Evolutionary conservation across 768 basidiomycete genomes (phyloP).

Genomic region (Hygrocybe coccinea): DNA sequence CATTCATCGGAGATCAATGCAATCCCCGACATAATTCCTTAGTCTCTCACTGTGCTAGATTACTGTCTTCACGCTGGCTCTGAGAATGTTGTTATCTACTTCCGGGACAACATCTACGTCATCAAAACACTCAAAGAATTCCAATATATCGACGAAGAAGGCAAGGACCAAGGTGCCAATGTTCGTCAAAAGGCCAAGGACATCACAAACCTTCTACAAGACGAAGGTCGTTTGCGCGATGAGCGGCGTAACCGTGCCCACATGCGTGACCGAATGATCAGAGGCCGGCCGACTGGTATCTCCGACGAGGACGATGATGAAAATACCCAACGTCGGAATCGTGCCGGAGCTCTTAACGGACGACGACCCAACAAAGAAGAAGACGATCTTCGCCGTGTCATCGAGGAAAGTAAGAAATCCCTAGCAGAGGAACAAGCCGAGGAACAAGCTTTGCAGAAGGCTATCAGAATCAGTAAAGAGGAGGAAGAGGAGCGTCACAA

Average conservation of each 20-base stretch:
- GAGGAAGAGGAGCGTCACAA: constrained; percentile 77
- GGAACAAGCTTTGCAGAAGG: constrained; percentile 80
- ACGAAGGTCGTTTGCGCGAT: constrained; percentile 77
- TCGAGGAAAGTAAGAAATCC: constrained; percentile 82
- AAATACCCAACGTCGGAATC: constrained; percentile 44
- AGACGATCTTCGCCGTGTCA: constrained; percentile 78
- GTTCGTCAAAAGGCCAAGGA: constrained; percentile 97
- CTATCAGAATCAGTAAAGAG: constrained; percentile 82
- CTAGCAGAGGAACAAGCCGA: constrained; percentile 69
- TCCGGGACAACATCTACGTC: constrained; percentile 94
- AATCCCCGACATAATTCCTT: not conserved
- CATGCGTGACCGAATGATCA: constrained; percentile 94
- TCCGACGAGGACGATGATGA: constrained; percentile 33
- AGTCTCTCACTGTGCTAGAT: constrained; percentile 91
- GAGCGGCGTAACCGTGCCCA: constrained; percentile 78
- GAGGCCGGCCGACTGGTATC: constrained; percentile 45
- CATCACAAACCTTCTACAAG: constrained; percentile 88
- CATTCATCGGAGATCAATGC: not conserved
- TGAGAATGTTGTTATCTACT: constrained; percentile 98
- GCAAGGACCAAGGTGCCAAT: constrained; percentile 98
- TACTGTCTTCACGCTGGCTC: constrained; percentile 95
- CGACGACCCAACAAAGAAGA: constrained; percentile 47
- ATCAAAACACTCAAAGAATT: constrained; percentile 99
- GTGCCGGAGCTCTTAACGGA: not conserved
- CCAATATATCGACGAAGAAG: constrained; percentile 91